Conservation (phyloP, 257 asterid genomes). For the Handroanthus guayacan region DNA sequence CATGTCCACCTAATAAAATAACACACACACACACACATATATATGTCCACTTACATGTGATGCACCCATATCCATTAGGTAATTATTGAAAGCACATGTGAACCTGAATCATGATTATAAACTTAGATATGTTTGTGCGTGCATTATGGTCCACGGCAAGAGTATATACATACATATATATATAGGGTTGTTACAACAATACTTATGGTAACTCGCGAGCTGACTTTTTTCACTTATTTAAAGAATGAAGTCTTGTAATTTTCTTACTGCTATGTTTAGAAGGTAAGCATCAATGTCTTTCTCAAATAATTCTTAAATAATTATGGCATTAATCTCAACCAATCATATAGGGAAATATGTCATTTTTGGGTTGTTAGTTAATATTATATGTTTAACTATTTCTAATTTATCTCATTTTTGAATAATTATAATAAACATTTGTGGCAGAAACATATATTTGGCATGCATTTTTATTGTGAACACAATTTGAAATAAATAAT, state of each 20-base stretch:
- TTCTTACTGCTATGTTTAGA: neutral
- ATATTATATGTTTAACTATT: too few species aligned
- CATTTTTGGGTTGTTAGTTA: too few species aligned
- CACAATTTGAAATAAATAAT: too few species aligned
- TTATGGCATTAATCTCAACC: too few species aligned
- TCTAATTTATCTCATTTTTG: too few species aligned
- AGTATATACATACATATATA: neutral
- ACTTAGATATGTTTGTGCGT: constrained; percentile 43
- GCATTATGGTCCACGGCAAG: constrained; percentile 48
- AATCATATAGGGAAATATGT: too few species aligned
- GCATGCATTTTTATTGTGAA: too few species aligned
- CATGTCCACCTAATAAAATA: neutral
- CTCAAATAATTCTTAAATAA: too few species aligned
- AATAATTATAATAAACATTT: too few species aligned
- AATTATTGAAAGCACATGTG: constrained; percentile 49
- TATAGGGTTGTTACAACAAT: neutral
- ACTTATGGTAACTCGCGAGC: constrained; percentile 9
- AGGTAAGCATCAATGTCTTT: neutral
- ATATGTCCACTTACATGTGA: constrained; percentile 10
- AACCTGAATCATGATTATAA: constrained; percentile 42
- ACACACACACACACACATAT: too few species aligned
- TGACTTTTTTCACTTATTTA: neutral
- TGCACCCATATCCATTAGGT: constrained; percentile 37
- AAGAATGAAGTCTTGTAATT: neutral
- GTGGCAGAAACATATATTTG: too few species aligned